Evolutionary conservation across 805 yeast genomes (phyloP).

Genomic region (Sugiyamaella smithiae): DNA sequence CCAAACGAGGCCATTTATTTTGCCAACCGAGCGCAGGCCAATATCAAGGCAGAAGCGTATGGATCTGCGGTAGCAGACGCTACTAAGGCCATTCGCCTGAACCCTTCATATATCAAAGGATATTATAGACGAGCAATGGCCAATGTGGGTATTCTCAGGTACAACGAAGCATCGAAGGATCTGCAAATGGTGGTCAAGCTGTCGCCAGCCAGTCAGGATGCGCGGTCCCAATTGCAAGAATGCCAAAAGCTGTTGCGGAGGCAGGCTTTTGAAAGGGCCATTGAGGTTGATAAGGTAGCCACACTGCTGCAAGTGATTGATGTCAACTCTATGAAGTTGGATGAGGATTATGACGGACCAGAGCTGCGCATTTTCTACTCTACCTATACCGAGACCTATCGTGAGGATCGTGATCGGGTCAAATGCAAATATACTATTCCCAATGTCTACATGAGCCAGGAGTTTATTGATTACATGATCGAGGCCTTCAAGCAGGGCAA

Average conservation of each 20-base stretch:
- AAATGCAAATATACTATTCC: not conserved
- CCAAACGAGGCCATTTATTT: constrained; percentile 61
- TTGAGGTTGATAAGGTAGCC: constrained; percentile 64
- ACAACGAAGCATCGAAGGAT: constrained; percentile 69
- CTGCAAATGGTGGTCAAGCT: constrained; percentile 58
- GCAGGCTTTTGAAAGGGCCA: constrained; percentile 82
- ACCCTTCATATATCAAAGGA: constrained; percentile 68
- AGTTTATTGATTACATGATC: constrained; percentile 64
- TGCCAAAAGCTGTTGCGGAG: constrained; percentile 65
- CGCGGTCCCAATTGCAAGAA: constrained; percentile 58
- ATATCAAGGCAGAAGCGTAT: constrained; percentile 79
- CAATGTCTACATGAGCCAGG: constrained; percentile 36
- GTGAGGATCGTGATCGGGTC: not conserved
- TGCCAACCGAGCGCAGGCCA: constrained; percentile 86
- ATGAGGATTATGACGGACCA: constrained; percentile 61
- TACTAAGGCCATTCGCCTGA: constrained; percentile 62
- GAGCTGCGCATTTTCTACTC: constrained; percentile 41
- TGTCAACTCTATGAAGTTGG: constrained; percentile 40
- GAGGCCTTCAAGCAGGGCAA: constrained; percentile 71
- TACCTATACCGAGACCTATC: constrained; percentile 27
- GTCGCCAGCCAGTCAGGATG: constrained; percentile 67
- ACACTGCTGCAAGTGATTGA: constrained; percentile 44
- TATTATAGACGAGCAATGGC: constrained; percentile 88
- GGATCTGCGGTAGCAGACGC: constrained; percentile 85
- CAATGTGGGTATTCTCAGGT: constrained; percentile 67